Conservation (phyloP, 2,329 filamentous ascomycete species). For the Neofusicoccum sp. region DNA sequence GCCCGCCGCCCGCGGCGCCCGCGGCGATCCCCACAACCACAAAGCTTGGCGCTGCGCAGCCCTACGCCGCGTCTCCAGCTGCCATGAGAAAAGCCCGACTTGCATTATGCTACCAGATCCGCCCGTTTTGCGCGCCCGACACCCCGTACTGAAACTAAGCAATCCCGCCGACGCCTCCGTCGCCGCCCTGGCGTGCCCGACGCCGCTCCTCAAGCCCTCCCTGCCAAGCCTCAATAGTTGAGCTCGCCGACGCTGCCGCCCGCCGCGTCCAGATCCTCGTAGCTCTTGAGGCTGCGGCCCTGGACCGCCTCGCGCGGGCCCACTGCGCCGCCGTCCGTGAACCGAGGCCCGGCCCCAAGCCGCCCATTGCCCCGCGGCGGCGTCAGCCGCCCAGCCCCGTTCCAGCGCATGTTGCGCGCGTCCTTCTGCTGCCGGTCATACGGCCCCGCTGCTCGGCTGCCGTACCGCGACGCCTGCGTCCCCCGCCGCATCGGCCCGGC, state of each 20-base stretch:
- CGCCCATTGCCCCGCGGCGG: constrained; percentile 49
- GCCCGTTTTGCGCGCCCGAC: constrained; percentile 3
- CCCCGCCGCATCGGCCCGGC: constrained; percentile 49
- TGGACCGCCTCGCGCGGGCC: constrained; percentile 90
- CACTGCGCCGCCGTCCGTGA: constrained; percentile 75
- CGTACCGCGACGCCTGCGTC: constrained; percentile 35
- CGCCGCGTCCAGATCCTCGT: constrained; percentile 92
- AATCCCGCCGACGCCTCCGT: constrained; percentile 7
- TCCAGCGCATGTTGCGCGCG: constrained; percentile 51
- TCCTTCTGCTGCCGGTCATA: constrained; percentile 45
- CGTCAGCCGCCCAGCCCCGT: constrained; percentile 50
- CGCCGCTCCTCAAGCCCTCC: background rate
- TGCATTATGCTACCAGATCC: constrained; percentile 1
- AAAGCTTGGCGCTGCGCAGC: constrained; percentile 7
- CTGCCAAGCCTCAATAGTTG: constrained; percentile 68
- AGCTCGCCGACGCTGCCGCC: constrained; percentile 73
- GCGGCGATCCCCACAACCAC: constrained; percentile 12
- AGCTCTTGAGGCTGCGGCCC: constrained; percentile 91
- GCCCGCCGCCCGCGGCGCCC: background rate
- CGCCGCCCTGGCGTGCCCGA: constrained; percentile 7
- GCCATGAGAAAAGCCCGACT: background rate
- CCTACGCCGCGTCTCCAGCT: background rate
- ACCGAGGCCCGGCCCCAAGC: constrained; percentile 61
- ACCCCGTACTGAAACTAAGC: background rate
- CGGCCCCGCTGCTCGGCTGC: constrained; percentile 39